A percentile compares a stretch with the other conserved stretches of the same genome.
These are phyloP conservation scores for Xerocomus amazonicus DNA, from an alignment of 1,284 basidiomycete genomes.

Conservation along the genomic window DNA sequence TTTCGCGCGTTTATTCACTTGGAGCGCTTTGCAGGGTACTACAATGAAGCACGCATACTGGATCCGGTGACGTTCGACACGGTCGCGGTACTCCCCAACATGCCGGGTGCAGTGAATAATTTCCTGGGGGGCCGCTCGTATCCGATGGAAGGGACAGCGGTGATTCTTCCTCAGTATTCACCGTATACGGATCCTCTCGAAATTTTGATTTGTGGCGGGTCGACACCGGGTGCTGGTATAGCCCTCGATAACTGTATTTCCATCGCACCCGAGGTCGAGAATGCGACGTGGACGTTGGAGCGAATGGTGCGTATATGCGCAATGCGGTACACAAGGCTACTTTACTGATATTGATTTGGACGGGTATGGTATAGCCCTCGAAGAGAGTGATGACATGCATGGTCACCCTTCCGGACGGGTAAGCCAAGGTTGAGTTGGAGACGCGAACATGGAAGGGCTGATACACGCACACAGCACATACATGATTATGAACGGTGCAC, in stretches of 20 bases:
- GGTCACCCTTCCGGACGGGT: conserved; percentile 57
- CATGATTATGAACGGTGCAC: conserved; percentile 66
- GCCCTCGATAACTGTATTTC: conserved; percentile 71
- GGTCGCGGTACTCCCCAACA: conserved; percentile 56
- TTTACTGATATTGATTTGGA: neutral
- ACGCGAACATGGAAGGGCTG: neutral
- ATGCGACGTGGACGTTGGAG: conserved; percentile 63
- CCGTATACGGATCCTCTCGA: conserved; percentile 70
- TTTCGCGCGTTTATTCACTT: neutral
- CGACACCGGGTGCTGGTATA: conserved; percentile 47
- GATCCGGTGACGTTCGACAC: conserved; percentile 64
- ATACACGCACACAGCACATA: conserved; percentile 57
- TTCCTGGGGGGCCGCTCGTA: conserved; percentile 73
- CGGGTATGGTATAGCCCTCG: conserved; percentile 59
- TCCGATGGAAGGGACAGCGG: conserved; percentile 68
- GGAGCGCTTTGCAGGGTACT: conserved; percentile 48
- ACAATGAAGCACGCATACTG: conserved; percentile 75
- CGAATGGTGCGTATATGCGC: conserved; percentile 54
- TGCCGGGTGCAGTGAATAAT: conserved; percentile 73
- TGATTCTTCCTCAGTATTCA: conserved; percentile 63
- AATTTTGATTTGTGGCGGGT: conserved; percentile 76
- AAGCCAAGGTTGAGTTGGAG: neutral
- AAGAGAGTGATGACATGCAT: conserved; percentile 74
- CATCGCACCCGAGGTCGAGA: conserved; percentile 56
- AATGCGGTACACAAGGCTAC: neutral